These are phyloP conservation scores for Nothopassalora personata DNA, from an alignment of 2,329 filamentous ascomycete species.

Conservation along the genomic window DNA sequence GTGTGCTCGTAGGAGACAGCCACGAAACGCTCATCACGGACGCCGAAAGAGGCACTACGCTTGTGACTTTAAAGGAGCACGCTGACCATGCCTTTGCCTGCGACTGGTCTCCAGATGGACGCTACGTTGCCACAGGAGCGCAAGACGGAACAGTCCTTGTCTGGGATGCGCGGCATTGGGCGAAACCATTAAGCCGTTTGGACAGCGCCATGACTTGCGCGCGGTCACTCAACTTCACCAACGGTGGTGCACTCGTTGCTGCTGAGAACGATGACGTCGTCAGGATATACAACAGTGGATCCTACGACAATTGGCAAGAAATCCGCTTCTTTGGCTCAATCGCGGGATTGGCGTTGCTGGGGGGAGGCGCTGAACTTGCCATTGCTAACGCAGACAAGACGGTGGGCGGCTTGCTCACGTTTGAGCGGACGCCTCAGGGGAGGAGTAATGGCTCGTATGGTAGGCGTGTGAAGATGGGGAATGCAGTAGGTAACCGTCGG, in stretches of 20 bases:
- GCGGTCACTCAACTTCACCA: constrained; percentile 66
- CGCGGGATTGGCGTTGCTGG: constrained; percentile 61
- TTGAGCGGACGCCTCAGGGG: constrained; percentile 10
- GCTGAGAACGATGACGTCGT: constrained; percentile 72
- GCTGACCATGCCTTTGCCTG: constrained; percentile 69
- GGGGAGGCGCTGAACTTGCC: constrained; percentile 62
- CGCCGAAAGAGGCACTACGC: constrained; percentile 55
- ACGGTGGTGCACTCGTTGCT: constrained; percentile 63
- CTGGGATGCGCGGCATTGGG: constrained; percentile 71
- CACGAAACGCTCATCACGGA: constrained; percentile 62
- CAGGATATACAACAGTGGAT: constrained; percentile 43
- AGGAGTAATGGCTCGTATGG: constrained; percentile 4
- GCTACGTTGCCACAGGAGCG: constrained; percentile 69
- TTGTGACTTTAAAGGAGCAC: constrained; percentile 52
- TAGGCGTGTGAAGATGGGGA: neutral
- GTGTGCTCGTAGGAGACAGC: constrained; percentile 67
- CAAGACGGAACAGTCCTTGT: constrained; percentile 70
- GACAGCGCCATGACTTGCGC: constrained; percentile 63
- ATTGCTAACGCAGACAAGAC: constrained; percentile 52
- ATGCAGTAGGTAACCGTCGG: neutral
- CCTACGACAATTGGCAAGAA: constrained; percentile 55
- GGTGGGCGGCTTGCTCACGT: constrained; percentile 20
- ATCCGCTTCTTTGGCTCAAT: constrained; percentile 72
- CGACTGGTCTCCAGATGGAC: constrained; percentile 73
- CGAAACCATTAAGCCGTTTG: constrained; percentile 50